Evolutionary conservation across 2,329 filamentous ascomycete species (phyloP), one percentile per base, ranked within the genome.

Genomic region (Stagonosporopsis cucurbitacearum): DNA sequence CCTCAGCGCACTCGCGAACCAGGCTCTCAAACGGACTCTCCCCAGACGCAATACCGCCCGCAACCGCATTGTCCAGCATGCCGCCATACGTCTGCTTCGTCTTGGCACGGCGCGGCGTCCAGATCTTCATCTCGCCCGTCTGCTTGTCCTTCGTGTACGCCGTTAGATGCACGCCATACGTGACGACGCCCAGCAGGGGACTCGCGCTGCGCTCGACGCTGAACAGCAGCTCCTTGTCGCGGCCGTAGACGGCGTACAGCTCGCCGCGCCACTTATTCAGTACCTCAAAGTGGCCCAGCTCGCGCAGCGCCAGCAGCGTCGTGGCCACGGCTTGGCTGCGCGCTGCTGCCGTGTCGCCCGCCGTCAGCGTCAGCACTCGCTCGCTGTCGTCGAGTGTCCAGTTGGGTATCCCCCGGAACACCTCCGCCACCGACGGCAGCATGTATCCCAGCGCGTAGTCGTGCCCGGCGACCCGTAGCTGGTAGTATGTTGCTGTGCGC

Each of bases 11-110:
- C 77, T 99, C 95, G 50, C 94, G 86, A 19, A 97, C 83, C 48
- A 96, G 79, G 72, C 89, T 92, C 70, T 94, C 92, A 44, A 92
- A 88, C 0, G 91, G 89, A 20, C 82, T 82, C 74, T 97, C 93
- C 13, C 88, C 89, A 0, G 91, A 90, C 73, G 89, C 87, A 64
- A 98, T 87, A 0, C 92, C 91, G 3, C 91, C 91, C 0, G 93
- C 95, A 6, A 96, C 95, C 1, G 92, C 92, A 75, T 98, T 99
- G 76, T 99, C 95, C 63, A 99, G 81, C 81, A 97, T 93, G n/a
- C 89, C 84, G 0, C 89, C 88, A 71, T 94, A 99, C 0, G 92
- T 97, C 63, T 90, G 86, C 80, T 98, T 99, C 55, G 81, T 84
- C 46, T 80, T 81, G 12, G 92, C 85, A 9, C 95, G 84, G 41